Percentiles rank a stretch among this genome's conserved stretches.
These are phyloP conservation scores for Leccinum truebloodii DNA, from an alignment of 768 basidiomycete species.

Conservation along the genomic window DNA sequence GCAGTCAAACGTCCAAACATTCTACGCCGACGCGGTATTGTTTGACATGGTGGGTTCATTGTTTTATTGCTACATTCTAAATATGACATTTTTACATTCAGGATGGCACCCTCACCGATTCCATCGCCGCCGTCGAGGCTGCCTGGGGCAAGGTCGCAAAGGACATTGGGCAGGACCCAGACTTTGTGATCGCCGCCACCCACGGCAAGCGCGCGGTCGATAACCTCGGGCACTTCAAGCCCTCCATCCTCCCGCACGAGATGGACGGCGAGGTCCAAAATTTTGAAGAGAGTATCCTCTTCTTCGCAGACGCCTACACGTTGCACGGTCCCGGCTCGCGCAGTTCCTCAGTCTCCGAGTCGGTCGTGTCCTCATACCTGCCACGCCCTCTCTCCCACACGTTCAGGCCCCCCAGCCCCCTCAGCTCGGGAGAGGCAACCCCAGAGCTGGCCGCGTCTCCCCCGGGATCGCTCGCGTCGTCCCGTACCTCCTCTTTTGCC, in stretches of 20 bases:
- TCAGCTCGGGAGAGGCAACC: constrained; percentile 39
- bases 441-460: constrained; percentile 42
- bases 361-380: background rate
- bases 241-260: constrained; percentile 52
- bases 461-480: constrained; percentile 40
- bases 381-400: background rate
- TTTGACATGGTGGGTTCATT: constrained; percentile 61
- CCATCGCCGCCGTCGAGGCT: constrained; percentile 71
- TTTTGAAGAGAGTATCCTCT: constrained; percentile 67
- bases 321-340: constrained; percentile 42
- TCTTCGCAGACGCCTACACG: constrained; percentile 61
- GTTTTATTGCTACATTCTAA: constrained; percentile 6
- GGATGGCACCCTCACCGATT: constrained; percentile 76
- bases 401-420: constrained; percentile 8
- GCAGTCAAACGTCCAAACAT: constrained; percentile 33
- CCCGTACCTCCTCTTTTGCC: constrained; percentile 45
- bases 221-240: constrained; percentile 66
- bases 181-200: constrained; percentile 70
- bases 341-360: constrained; percentile 16
- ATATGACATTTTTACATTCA: constrained; percentile 33
- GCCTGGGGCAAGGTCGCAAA: constrained; percentile 74
- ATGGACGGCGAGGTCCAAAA: constrained; percentile 58
- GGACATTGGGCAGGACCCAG: constrained; percentile 68
- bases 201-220: constrained; percentile 79
- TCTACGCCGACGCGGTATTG: constrained; percentile 58